Base-by-base conservation (phyloP, 371 early-diverging fungal species). In the Mucor irregularis region DNA sequence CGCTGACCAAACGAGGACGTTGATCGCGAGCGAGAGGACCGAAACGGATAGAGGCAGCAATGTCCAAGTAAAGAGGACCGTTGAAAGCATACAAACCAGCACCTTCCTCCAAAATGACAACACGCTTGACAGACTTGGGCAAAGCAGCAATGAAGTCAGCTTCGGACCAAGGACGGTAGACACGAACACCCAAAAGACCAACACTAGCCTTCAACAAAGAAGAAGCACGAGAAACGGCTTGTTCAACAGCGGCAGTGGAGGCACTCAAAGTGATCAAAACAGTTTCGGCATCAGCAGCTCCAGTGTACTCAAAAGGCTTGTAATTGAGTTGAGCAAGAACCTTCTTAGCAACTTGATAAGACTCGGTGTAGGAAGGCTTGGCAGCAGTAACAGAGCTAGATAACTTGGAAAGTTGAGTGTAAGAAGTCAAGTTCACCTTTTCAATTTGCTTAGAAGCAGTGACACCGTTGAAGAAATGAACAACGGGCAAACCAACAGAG, bases 101-200 rank as follows among this genome's bases (percentile, higher is more conserved):
- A 35, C 76, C 81, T 54, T 85, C 82, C 58, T 87, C 87, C 16
- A 87, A 62, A 16, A 85, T 80, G 21, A 83, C 63, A 13, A 87
- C 56, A 43, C 69, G 74, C 59, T 80, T 84, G 19, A 73, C 73
- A 0, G 88, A 69, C 13, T 69, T 49, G 10, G 94, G 94, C 14
- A 94, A 55, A 10, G 75, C 77, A 47, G 69, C 76, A 29, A 88
- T 61, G 56, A 95, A 86, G 54, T 85, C 82, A 19, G 74, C 61
- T 47, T 85, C 86, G 11, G 84, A 85, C 94, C 92, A 94, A 10
- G 95, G 93, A 35, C 94, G 83, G 68, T 84, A 84, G 10, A 86
- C 72, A 55, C 93, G 89, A 30, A 91, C 83, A 40, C 77, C 81
- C 52, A 95, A 71, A 22, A 90, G 74, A 48, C 93, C 94, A 26